Conservation (phyloP, 2,329 filamentous ascomycete species). For the Sclerotinia glacialis region DNA sequence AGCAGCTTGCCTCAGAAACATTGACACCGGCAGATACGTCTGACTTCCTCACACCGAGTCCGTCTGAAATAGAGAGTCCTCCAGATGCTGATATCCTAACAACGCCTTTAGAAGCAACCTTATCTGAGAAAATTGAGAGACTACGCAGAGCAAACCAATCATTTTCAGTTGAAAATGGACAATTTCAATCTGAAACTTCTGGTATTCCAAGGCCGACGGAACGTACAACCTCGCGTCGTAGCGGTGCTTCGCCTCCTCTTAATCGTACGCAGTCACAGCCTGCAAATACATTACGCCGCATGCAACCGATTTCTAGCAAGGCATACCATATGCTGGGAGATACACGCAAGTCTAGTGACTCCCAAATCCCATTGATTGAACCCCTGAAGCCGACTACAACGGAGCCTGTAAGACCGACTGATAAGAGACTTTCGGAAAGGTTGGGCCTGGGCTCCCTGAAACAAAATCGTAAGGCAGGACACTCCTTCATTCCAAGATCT, state of each 20-base stretch:
- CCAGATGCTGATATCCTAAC: conserved; percentile 14
- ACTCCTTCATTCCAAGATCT: conserved; percentile 87
- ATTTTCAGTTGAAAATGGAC: conserved; percentile 23
- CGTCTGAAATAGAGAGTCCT: conserved; percentile 3
- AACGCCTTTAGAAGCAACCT: conserved; percentile 29
- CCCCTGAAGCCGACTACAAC: conserved; percentile 31
- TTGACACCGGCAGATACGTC: conserved; percentile 23
- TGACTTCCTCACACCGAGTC: conserved; percentile 19
- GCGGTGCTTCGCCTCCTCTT: conserved; percentile 37
- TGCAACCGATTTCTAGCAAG: conserved; percentile 30
- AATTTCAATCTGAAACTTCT: conserved; percentile 32
- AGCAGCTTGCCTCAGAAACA: conserved; percentile 23
- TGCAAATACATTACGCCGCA: conserved; percentile 37
- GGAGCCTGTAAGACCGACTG: conserved; percentile 35
- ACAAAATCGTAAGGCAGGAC: conserved; percentile 50
- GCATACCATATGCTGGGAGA: conserved; percentile 29
- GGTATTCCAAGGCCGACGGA: conserved; percentile 39
- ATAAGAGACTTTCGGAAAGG: conserved; percentile 76
- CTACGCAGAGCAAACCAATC: conserved; percentile 31
- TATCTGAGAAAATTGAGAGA: conserved; percentile 38
- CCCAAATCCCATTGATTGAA: conserved; percentile 29
- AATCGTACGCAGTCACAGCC: conserved; percentile 40
- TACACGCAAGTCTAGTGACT: conserved; percentile 26
- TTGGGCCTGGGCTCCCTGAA: conserved; percentile 66
- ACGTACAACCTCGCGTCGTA: conserved; percentile 31